Conservation (phyloP, 805 yeast species). For the Wickerhamiella siamensis region DNA sequence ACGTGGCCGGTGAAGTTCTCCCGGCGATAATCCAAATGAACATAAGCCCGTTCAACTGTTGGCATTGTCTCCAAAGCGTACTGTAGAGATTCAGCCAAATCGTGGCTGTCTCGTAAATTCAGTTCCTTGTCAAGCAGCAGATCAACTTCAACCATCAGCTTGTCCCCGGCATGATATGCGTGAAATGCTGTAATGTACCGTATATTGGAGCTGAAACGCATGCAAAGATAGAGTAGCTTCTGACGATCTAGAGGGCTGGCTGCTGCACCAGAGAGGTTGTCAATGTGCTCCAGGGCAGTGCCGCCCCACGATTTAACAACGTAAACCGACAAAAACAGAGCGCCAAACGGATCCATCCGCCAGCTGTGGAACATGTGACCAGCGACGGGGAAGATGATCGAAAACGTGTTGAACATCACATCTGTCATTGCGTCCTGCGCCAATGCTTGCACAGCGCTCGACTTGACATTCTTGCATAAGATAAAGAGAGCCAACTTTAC, state of each 20-base stretch:
- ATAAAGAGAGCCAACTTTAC: constrained; percentile 47
- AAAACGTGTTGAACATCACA: constrained; percentile 55
- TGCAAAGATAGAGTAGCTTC: constrained; percentile 50
- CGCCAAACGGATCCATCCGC: constrained; percentile 71
- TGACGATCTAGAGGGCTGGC: constrained; percentile 50
- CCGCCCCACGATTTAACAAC: constrained; percentile 49
- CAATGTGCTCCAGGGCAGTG: constrained; percentile 57
- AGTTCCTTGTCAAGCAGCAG: constrained; percentile 40
- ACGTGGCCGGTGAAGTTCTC: constrained; percentile 29
- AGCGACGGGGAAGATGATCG: constrained; percentile 52
- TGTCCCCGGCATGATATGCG: constrained; percentile 69
- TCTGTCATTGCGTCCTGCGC: constrained; percentile 77
- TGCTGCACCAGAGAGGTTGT: constrained; percentile 59
- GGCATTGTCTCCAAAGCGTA: constrained; percentile 69
- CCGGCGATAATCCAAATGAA: constrained; percentile 46
- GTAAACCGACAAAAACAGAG: constrained; percentile 45
- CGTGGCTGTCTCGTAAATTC: constrained; percentile 55
- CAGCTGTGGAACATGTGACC: constrained; percentile 41
- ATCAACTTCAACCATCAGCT: constrained; percentile 63
- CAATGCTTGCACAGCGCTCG: constrained; percentile 60
- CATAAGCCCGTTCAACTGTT: constrained; percentile 66
- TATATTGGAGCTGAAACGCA: constrained; percentile 55
- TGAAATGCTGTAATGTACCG: constrained; percentile 48
- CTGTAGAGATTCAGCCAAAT: constrained; percentile 67
- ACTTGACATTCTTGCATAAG: constrained; percentile 45